Evolutionary conservation across 1,139 yeast genomes (phyloP).

Genomic region (Candida dubliniensis): DNA sequence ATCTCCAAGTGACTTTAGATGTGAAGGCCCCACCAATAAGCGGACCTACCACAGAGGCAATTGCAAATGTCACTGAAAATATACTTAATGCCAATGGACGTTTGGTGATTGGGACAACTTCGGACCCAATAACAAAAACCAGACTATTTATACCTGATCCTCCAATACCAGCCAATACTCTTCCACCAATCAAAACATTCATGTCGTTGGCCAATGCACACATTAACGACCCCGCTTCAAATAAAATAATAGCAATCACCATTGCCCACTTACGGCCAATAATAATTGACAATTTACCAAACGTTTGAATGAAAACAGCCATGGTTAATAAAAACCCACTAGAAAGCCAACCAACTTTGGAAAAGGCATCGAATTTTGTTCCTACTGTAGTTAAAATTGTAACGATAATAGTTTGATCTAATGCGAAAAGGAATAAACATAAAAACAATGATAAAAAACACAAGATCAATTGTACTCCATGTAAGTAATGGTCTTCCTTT

Average conservation of each 20-base stretch:
- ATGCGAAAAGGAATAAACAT: slow-evolving; percentile 37
- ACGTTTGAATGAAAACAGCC: slow-evolving; percentile 37
- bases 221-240: slow-evolving; percentile 40
- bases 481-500: slow-evolving; percentile 39
- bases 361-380: slow-evolving; percentile 43
- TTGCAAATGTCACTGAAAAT: slow-evolving; percentile 37
- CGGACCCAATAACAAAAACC: slow-evolving; percentile 29
- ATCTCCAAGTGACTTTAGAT: slow-evolving; percentile 56
- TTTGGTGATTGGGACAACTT: slow-evolving; percentile 29
- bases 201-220: slow-evolving; percentile 37
- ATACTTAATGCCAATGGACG: slow-evolving; percentile 37
- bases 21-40: slow-evolving; percentile 55
- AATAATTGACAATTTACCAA: slow-evolving; percentile 45
- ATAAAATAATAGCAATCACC: slow-evolving; percentile 32
- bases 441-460: slow-evolving; percentile 30
- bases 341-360: slow-evolving; percentile 59
- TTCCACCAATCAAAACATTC: slow-evolving; percentile 40
- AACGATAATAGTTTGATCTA: slow-evolving; percentile 43
- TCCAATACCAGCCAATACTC: slow-evolving; percentile 37
- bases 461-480: slow-evolving; percentile 26
- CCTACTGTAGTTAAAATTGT: slow-evolving; percentile 40
- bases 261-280: slow-evolving; percentile 47
- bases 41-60: slow-evolving; percentile 59
- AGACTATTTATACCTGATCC: slow-evolving; percentile 34
- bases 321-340: slow-evolving; percentile 55